phyloP scores from a whole-genome alignment of 2,329 filamentous ascomycete species.

The Venturia pyrina region DNA sequence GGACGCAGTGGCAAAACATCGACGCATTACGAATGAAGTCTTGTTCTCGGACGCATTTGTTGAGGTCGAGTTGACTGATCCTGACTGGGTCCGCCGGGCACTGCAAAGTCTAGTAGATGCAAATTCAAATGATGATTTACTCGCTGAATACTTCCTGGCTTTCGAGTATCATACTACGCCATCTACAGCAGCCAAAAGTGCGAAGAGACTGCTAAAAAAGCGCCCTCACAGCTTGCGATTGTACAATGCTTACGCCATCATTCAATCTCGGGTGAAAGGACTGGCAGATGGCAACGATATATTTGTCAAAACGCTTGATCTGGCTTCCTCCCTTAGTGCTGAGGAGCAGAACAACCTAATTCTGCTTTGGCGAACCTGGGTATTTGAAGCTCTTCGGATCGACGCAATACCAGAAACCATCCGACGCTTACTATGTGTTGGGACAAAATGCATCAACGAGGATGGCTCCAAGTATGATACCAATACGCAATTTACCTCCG shows the following conservation, averaged over 20 bases:
- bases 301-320: constrained; percentile 55
- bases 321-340: constrained; percentile 35
- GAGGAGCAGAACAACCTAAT: constrained; percentile 28
- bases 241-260: constrained; percentile 70
- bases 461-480: neutral
- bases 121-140: constrained; percentile 33
- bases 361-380: constrained; percentile 51
- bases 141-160: constrained; percentile 63
- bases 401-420: constrained; percentile 26
- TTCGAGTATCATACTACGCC: constrained; percentile 36
- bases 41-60: constrained; percentile 12
- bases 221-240: constrained; percentile 54
- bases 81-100: constrained; percentile 39
- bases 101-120: constrained; percentile 48
- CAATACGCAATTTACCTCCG: constrained; percentile 8
- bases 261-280: constrained; percentile 54
- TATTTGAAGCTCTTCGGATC: constrained; percentile 55
- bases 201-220: constrained; percentile 63
- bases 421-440: constrained; percentile 24
- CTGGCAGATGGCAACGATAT: constrained; percentile 51
- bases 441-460: constrained; percentile 15
- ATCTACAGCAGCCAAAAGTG: constrained; percentile 52
- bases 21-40: constrained; percentile 11
- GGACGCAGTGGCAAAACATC: neutral
- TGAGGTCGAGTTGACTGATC: neutral